These are phyloP conservation scores for Populus ilicifolia DNA, from an alignment of 345 rosid genomes.

Conservation along the genomic window DNA sequence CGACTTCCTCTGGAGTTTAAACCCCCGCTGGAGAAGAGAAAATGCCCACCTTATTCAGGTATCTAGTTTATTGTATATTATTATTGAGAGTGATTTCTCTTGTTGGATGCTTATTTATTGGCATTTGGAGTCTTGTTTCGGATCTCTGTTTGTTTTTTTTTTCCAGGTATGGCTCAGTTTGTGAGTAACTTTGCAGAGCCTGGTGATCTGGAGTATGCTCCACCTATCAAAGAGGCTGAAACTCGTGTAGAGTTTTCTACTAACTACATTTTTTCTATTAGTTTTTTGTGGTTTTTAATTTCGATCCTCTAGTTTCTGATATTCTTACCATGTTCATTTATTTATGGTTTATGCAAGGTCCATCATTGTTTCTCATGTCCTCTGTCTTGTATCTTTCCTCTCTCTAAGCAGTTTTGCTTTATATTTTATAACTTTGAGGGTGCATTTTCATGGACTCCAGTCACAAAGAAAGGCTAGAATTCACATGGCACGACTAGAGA, in stretches of 20 bases:
- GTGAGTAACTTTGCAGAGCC: conserved; percentile 82
- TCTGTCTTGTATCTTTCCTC: not conserved
- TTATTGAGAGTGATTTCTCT: not conserved
- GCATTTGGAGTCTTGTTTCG: not conserved
- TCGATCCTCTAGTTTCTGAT: not conserved
- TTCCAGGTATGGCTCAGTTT: conserved; percentile 79
- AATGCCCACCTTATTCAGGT: conserved; percentile 79
- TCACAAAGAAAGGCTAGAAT: conserved; percentile 71
- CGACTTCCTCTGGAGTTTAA: conserved; percentile 78
- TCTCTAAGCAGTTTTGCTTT: not conserved
- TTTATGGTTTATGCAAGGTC: not conserved
- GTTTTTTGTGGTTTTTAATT: not conserved
- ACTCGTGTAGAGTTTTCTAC: conserved; percentile 55
- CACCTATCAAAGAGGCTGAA: conserved; percentile 73
- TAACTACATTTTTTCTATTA: not conserved
- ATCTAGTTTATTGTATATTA: not conserved
- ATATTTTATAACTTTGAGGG: not conserved
- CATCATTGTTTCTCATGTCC: not conserved
- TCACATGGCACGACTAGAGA: conserved; percentile 69
- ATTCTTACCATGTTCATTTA: not conserved
- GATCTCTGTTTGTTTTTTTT: not conserved
- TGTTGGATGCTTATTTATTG: not conserved
- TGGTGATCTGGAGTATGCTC: conserved; percentile 84
- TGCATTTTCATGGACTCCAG: conserved; percentile 30
- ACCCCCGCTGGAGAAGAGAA: conserved; percentile 89